Percentiles rank a stretch among this genome's conserved stretches.
Conservation (phyloP, 2,329 filamentous ascomycete species). For the Arthroderma uncinatum region DNA sequence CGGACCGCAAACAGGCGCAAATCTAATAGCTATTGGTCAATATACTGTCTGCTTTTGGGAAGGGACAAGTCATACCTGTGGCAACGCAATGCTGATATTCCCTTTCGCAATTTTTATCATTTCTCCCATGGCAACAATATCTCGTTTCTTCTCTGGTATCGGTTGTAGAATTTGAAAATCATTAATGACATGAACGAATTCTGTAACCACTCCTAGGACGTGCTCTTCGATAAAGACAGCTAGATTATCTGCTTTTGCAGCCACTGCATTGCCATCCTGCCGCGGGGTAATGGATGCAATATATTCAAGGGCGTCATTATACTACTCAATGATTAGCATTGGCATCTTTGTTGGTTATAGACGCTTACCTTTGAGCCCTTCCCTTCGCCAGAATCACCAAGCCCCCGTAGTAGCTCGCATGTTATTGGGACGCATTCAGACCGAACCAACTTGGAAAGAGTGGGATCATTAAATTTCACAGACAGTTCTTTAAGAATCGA, state of each 20-base stretch:
- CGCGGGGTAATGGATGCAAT: conserved; percentile 43
- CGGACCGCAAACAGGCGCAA: conserved; percentile 80
- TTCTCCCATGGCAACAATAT: conserved; percentile 73
- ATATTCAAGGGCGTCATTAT: conserved; percentile 42
- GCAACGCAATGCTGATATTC: conserved; percentile 66
- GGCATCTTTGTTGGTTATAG: background rate
- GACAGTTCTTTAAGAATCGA: conserved; percentile 58
- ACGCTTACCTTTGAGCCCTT: conserved; percentile 46
- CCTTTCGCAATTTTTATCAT: conserved; percentile 68
- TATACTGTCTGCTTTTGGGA: conserved; percentile 7
- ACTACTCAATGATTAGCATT: conserved; percentile 23
- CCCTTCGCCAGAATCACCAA: conserved; percentile 53
- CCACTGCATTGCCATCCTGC: conserved; percentile 35
- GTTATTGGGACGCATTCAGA: conserved; percentile 64
- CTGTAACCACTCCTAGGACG: conserved; percentile 74
- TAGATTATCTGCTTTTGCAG: conserved; percentile 47
- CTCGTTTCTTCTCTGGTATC: conserved; percentile 60
- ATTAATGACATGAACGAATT: conserved; percentile 68
- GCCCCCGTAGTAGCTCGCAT: conserved; percentile 69
- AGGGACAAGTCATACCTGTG: conserved; percentile 51
- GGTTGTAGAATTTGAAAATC: conserved; percentile 49
- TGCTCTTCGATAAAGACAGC: conserved; percentile 70
- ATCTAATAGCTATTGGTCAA: conserved; percentile 45
- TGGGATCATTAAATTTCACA: conserved; percentile 54
- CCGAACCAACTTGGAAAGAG: conserved; percentile 58